Evolutionary conservation across 768 basidiomycete genomes (phyloP).

Genomic region (Dendrothele bispora): DNA sequence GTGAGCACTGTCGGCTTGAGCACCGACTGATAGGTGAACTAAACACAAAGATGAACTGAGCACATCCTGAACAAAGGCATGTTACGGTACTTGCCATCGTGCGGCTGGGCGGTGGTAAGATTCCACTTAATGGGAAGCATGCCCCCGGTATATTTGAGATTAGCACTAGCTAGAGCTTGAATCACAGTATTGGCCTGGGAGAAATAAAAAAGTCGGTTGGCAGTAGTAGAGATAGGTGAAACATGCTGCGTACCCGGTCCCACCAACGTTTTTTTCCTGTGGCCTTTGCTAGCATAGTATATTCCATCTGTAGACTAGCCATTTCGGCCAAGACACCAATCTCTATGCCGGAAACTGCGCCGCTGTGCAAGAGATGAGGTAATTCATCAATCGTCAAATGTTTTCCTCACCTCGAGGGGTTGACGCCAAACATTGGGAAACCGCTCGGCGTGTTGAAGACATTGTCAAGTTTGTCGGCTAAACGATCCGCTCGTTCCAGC

Average conservation of each 20-base stretch:
- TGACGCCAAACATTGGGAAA: constrained; percentile 68
- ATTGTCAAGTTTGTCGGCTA: constrained; percentile 70
- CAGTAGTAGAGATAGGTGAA: not conserved
- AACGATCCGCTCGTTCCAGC: constrained; percentile 72
- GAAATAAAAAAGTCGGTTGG: not conserved
- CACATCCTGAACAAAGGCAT: not conserved
- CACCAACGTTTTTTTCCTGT: constrained; percentile 69
- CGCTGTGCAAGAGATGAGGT: constrained; percentile 22
- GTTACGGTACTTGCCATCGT: constrained; percentile 43
- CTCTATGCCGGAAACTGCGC: constrained; percentile 28
- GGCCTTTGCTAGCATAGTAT: constrained; percentile 76
- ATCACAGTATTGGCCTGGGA: constrained; percentile 50
- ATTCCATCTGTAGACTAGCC: constrained; percentile 80
- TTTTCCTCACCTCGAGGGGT: constrained; percentile 54
- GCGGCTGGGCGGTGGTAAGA: constrained; percentile 43
- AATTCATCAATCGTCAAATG: not conserved
- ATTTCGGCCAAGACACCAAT: constrained; percentile 72
- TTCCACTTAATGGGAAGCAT: constrained; percentile 69
- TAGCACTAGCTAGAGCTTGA: constrained; percentile 42
- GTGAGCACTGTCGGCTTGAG: constrained; percentile 70
- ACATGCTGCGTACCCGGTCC: constrained; percentile 43
- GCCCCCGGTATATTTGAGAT: constrained; percentile 49
- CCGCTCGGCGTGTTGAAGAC: constrained; percentile 72
- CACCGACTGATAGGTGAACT: constrained; percentile 60
- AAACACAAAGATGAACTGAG: constrained; percentile 7